Percentiles rank a stretch among this genome's conserved stretches.
These are phyloP conservation scores for Halocafeteria seosinensis DNA, from an alignment of 108 stramenopile genomes.

Conservation along the genomic window DNA sequence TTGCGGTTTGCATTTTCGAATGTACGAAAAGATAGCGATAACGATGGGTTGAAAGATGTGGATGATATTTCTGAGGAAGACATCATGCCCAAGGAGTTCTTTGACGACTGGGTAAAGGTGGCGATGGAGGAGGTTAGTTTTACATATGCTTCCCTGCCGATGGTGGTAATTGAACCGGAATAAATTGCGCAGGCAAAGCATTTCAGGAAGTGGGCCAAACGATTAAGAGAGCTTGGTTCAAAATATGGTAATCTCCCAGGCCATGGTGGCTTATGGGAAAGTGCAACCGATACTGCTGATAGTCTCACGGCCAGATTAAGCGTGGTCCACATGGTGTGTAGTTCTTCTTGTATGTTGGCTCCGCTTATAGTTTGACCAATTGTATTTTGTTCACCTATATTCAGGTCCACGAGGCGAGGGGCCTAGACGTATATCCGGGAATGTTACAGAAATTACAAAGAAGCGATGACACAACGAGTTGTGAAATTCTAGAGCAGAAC, in stretches of 20 bases:
- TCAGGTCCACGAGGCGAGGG: conserved; percentile 26
- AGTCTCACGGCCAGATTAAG: conserved; percentile 5
- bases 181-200: conserved; percentile 21
- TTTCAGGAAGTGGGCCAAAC: conserved; percentile 10
- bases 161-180: too few species aligned
- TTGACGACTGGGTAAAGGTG: conserved; percentile 18
- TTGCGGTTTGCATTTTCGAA: conserved; percentile 14
- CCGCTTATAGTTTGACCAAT: too few species aligned
- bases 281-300: conserved; percentile 13
- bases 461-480: background rate
- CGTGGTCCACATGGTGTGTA: conserved; percentile 11
- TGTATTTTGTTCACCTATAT: too few species aligned
- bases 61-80: too few species aligned
- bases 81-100: too few species aligned
- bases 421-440: conserved; percentile 13
- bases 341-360: too few species aligned
- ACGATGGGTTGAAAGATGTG: too few species aligned
- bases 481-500: conserved; percentile 11
- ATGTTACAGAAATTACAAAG: background rate
- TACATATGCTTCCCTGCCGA: too few species aligned
- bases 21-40: too few species aligned
- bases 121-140: too few species aligned
- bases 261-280: conserved; percentile 15
- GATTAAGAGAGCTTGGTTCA: conserved; percentile 1
- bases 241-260: conserved; percentile 12